Conservation (phyloP, 2,329 filamentous ascomycete genomes). For the Fusarium sp. region DNA sequence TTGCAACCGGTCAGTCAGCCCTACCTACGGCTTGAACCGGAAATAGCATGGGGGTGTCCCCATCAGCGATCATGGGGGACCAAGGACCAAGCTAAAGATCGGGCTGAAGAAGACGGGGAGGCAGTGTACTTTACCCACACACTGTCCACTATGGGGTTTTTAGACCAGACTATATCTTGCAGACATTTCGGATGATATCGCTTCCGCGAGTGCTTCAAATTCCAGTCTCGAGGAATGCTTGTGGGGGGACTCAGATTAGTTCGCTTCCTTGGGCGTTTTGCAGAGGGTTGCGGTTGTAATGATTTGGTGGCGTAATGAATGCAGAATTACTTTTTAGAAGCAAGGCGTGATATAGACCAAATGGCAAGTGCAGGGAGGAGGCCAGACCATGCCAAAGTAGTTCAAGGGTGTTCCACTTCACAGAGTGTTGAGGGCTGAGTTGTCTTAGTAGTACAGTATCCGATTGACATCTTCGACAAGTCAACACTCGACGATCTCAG, state of each 20-base stretch:
- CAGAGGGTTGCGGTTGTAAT: neutral
- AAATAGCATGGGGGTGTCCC: neutral
- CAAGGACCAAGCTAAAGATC: neutral
- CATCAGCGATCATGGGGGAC: neutral
- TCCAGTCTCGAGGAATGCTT: neutral
- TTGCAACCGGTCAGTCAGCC: neutral
- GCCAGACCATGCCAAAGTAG: no score
- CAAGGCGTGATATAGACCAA: neutral
- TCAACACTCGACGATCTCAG: neutral
- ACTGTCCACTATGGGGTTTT: neutral
- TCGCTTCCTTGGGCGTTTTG: no score
- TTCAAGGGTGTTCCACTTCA: no score
- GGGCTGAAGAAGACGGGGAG: no score
- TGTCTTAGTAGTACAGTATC: neutral
- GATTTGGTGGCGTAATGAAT: neutral
- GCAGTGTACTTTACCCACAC: no score
- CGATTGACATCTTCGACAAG: neutral
- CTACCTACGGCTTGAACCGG: neutral
- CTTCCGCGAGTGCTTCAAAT: neutral
- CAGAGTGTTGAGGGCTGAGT: neutral
- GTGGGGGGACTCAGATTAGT: no score
- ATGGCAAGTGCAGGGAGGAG: no score
- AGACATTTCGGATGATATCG: neutral
- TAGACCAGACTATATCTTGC: neutral
- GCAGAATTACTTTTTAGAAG: neutral